Percentiles rank a stretch among this genome's conserved stretches.
Conservation (phyloP, 805 yeast genomes). For the Kuraishia ogatae region DNA sequence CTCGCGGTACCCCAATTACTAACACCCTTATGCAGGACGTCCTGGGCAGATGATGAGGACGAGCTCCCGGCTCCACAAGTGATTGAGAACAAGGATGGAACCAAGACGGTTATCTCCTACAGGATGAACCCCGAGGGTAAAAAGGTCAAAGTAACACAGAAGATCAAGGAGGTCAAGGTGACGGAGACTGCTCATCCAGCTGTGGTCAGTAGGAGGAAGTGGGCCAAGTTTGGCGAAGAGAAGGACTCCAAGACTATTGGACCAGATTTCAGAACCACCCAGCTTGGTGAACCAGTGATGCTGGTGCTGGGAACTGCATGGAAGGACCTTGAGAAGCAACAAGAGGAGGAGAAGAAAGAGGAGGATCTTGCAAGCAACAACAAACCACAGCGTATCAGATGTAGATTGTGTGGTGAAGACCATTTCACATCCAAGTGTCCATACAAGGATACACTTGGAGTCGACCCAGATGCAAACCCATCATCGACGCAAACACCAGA, state of each 20-base stretch:
- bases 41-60: slow-evolving; percentile 73
- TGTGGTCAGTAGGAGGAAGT: slow-evolving; percentile 81
- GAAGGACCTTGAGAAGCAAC: slow-evolving; percentile 71
- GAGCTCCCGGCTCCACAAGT: slow-evolving; percentile 69
- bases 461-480: slow-evolving; percentile 23
- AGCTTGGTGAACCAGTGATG: slow-evolving; percentile 76
- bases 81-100: slow-evolving; percentile 76
- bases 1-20: no score
- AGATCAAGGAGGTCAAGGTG: slow-evolving; percentile 65
- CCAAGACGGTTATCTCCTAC: slow-evolving; percentile 79
- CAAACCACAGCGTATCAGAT: slow-evolving; percentile 31
- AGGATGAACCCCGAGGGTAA: slow-evolving; percentile 70
- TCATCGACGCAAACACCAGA: slow-evolving; percentile 2
- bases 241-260: slow-evolving; percentile 61
- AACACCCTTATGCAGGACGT: slow-evolving; percentile 2
- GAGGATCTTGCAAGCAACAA: slow-evolving; percentile 25
- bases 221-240: slow-evolving; percentile 87
- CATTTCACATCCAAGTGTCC: slow-evolving; percentile 97
- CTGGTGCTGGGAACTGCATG: slow-evolving; percentile 67
- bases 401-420: slow-evolving; percentile 91
- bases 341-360: slow-evolving; percentile 44
- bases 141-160: slow-evolving; percentile 82
- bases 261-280: slow-evolving; percentile 83
- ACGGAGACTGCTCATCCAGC: slow-evolving; percentile 76
- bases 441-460: slow-evolving; percentile 77